A percentile compares a stretch with the other conserved stretches of the same genome.
Conservation (phyloP, 495 filamentous ascomycete genomes). For the Thermothielavioides terrestris region DNA sequence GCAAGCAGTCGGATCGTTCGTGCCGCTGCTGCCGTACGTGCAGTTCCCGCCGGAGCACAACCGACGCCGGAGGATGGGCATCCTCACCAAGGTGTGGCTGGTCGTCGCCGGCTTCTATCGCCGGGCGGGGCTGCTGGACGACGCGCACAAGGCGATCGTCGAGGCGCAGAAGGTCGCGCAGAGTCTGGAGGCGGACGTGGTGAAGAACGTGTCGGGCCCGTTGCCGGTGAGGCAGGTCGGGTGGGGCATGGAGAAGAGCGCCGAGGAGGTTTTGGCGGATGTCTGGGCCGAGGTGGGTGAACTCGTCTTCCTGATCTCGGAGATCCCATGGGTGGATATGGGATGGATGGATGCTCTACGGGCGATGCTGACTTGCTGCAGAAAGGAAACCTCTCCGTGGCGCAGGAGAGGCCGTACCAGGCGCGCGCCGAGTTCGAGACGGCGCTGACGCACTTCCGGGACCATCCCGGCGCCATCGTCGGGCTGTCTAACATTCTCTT, state of each 20-base stretch:
- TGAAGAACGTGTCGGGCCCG: slow-evolving; percentile 41
- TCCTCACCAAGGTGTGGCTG: slow-evolving; percentile 78
- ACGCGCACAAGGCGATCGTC: slow-evolving; percentile 66
- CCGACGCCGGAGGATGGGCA: slow-evolving; percentile 49
- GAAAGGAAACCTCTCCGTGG: slow-evolving; percentile 59
- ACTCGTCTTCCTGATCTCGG: no score
- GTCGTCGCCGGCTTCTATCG: slow-evolving; percentile 82
- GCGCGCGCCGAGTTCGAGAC: slow-evolving; percentile 70
- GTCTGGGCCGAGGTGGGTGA: slow-evolving; percentile 58
- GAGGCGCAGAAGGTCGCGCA: slow-evolving; percentile 70
- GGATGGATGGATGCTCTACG: neutral
- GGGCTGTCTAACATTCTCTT: slow-evolving; percentile 75
- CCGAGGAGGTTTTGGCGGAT: slow-evolving; percentile 75
- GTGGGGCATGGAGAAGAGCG: slow-evolving; percentile 66
- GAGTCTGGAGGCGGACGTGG: slow-evolving; percentile 44
- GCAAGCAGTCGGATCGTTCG: slow-evolving; percentile 13
- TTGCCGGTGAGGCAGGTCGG: slow-evolving; percentile 49
- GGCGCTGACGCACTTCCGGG: slow-evolving; percentile 60
- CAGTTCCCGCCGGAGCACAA: slow-evolving; percentile 43
- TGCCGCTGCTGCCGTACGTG: slow-evolving; percentile 37
- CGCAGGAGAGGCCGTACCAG: slow-evolving; percentile 51
- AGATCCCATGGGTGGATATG: neutral
- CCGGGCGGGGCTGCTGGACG: slow-evolving; percentile 64
- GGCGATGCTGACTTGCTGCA: slow-evolving; percentile 34
- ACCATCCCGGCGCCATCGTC: slow-evolving; percentile 75